Conservation (phyloP, 139 green algal species). For the Zygnema circumcarinatum region DNA sequence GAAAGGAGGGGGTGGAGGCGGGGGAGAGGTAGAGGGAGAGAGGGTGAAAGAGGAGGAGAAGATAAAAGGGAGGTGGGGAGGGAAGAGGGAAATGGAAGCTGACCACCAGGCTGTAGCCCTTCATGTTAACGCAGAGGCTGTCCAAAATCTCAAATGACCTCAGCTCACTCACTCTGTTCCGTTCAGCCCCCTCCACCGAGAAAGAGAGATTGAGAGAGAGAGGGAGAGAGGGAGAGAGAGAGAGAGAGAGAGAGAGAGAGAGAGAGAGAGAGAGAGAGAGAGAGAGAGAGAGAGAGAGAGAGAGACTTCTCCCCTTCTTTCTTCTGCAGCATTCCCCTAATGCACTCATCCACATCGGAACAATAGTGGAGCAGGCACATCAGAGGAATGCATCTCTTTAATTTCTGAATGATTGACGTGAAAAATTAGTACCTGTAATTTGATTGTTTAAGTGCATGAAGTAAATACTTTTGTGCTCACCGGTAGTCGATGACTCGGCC, state of each 20-base stretch:
- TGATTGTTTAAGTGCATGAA: too few relatives aligned
- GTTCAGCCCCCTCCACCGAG: neutral
- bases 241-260: too few relatives aligned
- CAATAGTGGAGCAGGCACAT: too few relatives aligned
- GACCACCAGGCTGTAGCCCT: slow-evolving; percentile 31
- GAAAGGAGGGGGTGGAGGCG: neutral
- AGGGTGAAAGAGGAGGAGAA: slow-evolving; percentile 13
- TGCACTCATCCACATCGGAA: too few relatives aligned
- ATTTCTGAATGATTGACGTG: too few relatives aligned
- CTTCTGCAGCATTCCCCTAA: neutral
- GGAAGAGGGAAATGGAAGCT: neutral
- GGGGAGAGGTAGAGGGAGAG: slow-evolving; percentile 12
- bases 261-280: neutral
- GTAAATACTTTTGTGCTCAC: slow-evolving; percentile 61
- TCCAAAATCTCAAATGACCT: slow-evolving; percentile 51
- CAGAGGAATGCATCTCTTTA: too few relatives aligned
- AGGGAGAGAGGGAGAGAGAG: too few relatives aligned
- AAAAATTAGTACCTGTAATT: too few relatives aligned
- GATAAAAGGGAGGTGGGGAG: neutral
- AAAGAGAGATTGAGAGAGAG: too few relatives aligned
- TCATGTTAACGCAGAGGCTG: slow-evolving; percentile 50
- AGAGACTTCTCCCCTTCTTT: neutral
- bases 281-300: neutral
- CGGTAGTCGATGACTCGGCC: slow-evolving; percentile 84
- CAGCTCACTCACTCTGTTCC: slow-evolving; percentile 55